Conservation (phyloP, 2,329 filamentous ascomycete species). For the Elsinoe arachidis region DNA sequence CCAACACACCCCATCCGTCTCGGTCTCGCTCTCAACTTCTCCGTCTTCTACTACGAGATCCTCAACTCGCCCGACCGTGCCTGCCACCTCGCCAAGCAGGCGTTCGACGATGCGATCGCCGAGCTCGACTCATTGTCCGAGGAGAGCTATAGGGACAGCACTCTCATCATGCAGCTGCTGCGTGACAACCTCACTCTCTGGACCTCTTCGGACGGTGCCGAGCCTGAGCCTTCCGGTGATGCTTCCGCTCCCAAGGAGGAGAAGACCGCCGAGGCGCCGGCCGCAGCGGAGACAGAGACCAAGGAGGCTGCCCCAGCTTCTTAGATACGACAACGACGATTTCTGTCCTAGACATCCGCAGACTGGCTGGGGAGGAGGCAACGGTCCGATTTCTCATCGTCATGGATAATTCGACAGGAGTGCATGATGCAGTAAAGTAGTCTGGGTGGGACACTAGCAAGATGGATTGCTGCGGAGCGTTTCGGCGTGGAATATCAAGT, state of each 20-base stretch:
- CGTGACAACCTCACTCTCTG: slow-evolving; percentile 97
- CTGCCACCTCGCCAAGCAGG: slow-evolving; percentile 98
- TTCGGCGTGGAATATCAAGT: slow-evolving; percentile 14
- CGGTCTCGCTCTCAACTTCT: slow-evolving; percentile 97
- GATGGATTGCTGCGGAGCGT: slow-evolving; percentile 13
- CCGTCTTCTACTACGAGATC: slow-evolving; percentile 99
- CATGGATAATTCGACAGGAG: slow-evolving; percentile 12
- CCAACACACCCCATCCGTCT: slow-evolving; percentile 97
- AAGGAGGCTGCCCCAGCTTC: slow-evolving; percentile 43
- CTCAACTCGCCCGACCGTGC: slow-evolving; percentile 95
- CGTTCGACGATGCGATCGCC: slow-evolving; percentile 96
- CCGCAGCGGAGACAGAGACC: slow-evolving; percentile 29
- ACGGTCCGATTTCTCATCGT: slow-evolving; percentile 3
- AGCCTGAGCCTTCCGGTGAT: slow-evolving; percentile 57
- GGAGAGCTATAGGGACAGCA: slow-evolving; percentile 98
- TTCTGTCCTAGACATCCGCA: slow-evolving; percentile 7
- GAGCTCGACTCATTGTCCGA: slow-evolving; percentile 96
- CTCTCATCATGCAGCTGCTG: slow-evolving; percentile 97
- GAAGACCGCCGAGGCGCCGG: slow-evolving; percentile 29
- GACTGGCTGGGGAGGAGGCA: slow-evolving; percentile 4
- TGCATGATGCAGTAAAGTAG: slow-evolving; percentile 8
- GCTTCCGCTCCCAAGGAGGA: slow-evolving; percentile 50
- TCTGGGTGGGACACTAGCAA: slow-evolving; percentile 12
- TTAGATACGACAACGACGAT: slow-evolving; percentile 7
- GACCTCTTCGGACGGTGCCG: slow-evolving; percentile 86